Evolutionary conservation across 139 green algal species (phyloP).

Genomic region (Chlorella sp.): DNA sequence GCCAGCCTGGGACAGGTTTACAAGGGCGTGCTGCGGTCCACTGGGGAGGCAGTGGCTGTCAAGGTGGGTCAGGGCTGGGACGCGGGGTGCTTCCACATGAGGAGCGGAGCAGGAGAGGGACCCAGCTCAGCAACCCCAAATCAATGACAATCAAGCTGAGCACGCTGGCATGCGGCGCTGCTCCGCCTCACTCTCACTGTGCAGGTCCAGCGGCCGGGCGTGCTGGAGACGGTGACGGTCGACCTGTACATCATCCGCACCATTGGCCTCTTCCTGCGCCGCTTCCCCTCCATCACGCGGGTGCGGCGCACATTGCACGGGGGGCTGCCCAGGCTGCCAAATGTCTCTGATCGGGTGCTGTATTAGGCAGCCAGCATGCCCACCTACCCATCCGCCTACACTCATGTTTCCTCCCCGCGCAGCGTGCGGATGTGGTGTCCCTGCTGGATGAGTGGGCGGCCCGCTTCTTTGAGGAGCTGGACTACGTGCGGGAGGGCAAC

Average conservation of each 20-base stretch:
- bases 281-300: conserved; percentile 62
- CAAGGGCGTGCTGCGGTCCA: conserved; percentile 58
- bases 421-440: conserved; percentile 88
- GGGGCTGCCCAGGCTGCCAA: no score
- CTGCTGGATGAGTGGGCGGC: conserved; percentile 98
- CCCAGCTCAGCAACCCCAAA: no score
- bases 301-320: no score
- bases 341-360: no score
- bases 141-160: no score
- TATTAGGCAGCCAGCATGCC: no score
- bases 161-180: no score
- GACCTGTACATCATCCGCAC: conserved; percentile 92
- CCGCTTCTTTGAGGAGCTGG: conserved; percentile 98
- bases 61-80: conserved; percentile 63
- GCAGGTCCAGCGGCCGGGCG: conserved; percentile 87
- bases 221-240: conserved; percentile 91
- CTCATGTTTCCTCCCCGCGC: not conserved
- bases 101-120: no score
- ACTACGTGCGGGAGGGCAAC: conserved; percentile 95
- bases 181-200: no score
- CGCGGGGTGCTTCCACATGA: no score
- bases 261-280: conserved; percentile 72
- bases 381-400: not conserved
- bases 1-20: conserved; percentile 94
- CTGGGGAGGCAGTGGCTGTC: conserved; percentile 90